Evolutionary conservation across 306 rosid genomes (phyloP).

Genomic region (Gynostemma pentaphyllum): DNA sequence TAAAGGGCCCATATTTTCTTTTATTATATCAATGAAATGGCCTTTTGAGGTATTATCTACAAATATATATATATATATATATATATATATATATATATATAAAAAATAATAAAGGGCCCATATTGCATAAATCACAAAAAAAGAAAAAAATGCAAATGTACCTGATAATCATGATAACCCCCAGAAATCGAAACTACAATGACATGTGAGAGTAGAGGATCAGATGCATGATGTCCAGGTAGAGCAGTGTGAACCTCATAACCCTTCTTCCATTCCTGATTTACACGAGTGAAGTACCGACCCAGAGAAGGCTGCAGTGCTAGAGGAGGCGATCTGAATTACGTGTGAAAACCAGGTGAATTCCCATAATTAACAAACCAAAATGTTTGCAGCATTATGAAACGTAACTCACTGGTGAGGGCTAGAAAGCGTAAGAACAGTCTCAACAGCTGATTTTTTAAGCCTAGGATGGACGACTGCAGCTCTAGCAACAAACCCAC

Average conservation of each 20-base stretch:
- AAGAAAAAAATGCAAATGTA: constrained; percentile 14
- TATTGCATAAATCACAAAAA: neutral
- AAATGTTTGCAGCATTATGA: neutral
- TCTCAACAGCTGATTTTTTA: constrained; percentile 80
- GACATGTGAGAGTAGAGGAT: constrained; percentile 62
- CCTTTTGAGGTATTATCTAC: too few species aligned
- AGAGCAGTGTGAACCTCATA: constrained; percentile 52
- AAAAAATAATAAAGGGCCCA: neutral
- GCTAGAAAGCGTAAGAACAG: constrained; percentile 83
- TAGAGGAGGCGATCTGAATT: constrained; percentile 93
- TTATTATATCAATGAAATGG: too few species aligned
- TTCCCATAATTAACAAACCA: constrained; percentile 11
- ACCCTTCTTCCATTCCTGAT: constrained; percentile 80
- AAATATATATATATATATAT: too few species aligned
- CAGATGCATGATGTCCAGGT: constrained; percentile 53
- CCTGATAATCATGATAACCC: constrained; percentile 90
- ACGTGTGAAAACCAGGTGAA: constrained; percentile 33
- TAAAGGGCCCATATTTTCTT: neutral
- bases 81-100: too few species aligned
- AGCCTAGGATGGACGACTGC: constrained; percentile 67
- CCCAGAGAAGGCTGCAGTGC: constrained; percentile 96
- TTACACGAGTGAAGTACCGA: constrained; percentile 64
- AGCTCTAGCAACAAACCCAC: constrained; percentile 99
- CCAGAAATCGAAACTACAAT: constrained; percentile 87
- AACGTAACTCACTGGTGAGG: constrained; percentile 72